These are phyloP conservation scores for Erysimum pusillum DNA, from an alignment of 441 rosid genomes.

Conservation along the genomic window DNA sequence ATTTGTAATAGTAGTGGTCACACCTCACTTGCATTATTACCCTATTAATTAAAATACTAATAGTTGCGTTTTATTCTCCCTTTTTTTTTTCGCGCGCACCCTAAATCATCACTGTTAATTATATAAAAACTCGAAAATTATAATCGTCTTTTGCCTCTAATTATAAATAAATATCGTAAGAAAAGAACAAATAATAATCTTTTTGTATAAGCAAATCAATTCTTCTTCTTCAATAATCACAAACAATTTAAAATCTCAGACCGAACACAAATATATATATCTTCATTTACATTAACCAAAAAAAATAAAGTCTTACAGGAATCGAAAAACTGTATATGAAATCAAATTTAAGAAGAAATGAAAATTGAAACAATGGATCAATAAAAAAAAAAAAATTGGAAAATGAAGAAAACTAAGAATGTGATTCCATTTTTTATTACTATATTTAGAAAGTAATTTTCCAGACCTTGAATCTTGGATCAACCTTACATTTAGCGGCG, in stretches of 20 bases:
- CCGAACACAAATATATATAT: constrained; percentile 31
- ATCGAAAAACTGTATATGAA: constrained; percentile 31
- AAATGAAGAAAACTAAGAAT: constrained; percentile 41
- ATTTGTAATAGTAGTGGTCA: constrained; percentile 1
- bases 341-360: constrained; percentile 29
- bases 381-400: background rate
- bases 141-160: background rate
- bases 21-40: constrained; percentile 36
- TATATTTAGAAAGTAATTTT: constrained; percentile 65
- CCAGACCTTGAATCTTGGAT: constrained; percentile 85
- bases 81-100: background rate
- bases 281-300: constrained; percentile 41
- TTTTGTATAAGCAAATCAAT: constrained; percentile 4
- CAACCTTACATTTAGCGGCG: constrained; percentile 75
- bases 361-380: constrained; percentile 34
- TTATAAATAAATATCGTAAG: too few species aligned
- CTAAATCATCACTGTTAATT: background rate
- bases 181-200: too few species aligned
- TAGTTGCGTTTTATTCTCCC: background rate
- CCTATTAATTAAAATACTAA: constrained; percentile 7
- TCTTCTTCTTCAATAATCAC: background rate
- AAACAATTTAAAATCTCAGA: constrained; percentile 20
- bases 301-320: constrained; percentile 27
- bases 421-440: background rate
- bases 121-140: background rate